Conservation (phyloP, 2,329 filamentous ascomycete species). For the Penicillium vulpinum region DNA sequence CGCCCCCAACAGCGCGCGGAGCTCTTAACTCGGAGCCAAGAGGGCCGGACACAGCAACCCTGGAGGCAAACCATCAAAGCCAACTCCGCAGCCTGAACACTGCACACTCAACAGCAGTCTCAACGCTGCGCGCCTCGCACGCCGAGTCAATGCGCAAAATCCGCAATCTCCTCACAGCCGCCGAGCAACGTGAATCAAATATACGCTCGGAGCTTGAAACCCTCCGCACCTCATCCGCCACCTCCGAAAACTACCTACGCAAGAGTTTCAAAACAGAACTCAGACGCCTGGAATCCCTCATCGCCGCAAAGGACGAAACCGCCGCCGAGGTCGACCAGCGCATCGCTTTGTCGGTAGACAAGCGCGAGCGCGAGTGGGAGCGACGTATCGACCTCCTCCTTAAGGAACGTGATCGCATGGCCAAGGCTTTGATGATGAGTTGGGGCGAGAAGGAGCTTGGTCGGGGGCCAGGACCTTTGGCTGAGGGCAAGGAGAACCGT, state of each 20-base stretch:
- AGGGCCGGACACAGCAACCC: conserved; percentile 16
- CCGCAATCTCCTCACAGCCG: conserved; percentile 33
- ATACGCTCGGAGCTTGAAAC: conserved; percentile 35
- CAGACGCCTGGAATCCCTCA: conserved; percentile 34
- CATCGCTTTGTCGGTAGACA: conserved; percentile 43
- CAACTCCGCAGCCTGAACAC: conserved; percentile 39
- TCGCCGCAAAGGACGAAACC: conserved; percentile 44
- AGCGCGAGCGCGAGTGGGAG: conserved; percentile 47
- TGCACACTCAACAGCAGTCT: conserved; percentile 39
- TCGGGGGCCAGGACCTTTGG: conserved; percentile 15
- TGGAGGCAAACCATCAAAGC: conserved; percentile 36
- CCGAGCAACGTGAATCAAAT: conserved; percentile 38
- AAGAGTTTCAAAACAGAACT: conserved; percentile 35
- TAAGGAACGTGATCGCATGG: conserved; percentile 43
- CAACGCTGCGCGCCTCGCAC: conserved; percentile 40
- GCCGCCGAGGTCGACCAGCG: conserved; percentile 41
- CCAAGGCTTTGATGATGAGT: conserved; percentile 40
- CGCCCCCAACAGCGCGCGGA: conserved; percentile 24
- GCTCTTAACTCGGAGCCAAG: conserved; percentile 5
- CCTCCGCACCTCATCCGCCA: conserved; percentile 25
- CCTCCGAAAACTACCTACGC: conserved; percentile 28
- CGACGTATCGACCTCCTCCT: conserved; percentile 42
- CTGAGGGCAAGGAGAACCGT: conserved; percentile 24
- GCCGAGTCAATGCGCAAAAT: conserved; percentile 40
- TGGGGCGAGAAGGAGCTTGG: conserved; percentile 46